Percentiles rank a stretch among this genome's conserved stretches.
Evolutionary conservation across 2,329 filamentous ascomycete species (phyloP).

Genomic region (Pyrenophora teres): DNA sequence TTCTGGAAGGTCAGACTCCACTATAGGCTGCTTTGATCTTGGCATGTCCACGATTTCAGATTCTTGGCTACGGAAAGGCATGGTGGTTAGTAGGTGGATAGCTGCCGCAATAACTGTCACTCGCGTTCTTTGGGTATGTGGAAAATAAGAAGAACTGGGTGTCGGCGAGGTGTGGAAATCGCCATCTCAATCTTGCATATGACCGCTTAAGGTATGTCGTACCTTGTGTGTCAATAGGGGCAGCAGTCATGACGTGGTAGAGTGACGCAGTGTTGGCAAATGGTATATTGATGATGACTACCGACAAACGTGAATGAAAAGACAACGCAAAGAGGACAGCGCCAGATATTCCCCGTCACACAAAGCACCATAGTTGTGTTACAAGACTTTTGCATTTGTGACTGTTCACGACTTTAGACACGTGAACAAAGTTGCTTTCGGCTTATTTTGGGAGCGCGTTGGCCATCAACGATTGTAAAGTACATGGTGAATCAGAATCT

Average conservation of each 20-base stretch:
- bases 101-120: neutral
- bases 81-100: neutral
- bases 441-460: neutral
- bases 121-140: neutral
- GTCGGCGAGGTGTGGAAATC: neutral
- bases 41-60: conserved; percentile 1
- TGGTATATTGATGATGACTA: conserved; percentile 8
- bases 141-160: neutral
- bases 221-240: conserved; percentile 6
- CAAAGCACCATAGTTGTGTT: neutral
- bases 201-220: neutral
- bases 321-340: neutral
- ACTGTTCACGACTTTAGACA: neutral
- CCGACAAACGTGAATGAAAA: conserved; percentile 3
- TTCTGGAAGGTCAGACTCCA: neutral
- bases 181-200: neutral
- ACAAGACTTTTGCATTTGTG: neutral
- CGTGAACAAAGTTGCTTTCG: neutral
- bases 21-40: neutral
- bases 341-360: neutral
- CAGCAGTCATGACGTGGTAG: conserved; percentile 15
- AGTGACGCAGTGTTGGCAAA: conserved; percentile 9
- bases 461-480: neutral
- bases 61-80: neutral
- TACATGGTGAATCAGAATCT: neutral